Percentiles rank a stretch among this genome's conserved stretches.
Conservation (phyloP, 1,284 basidiomycete genomes). For the Pseudozyma hubeiensis region DNA sequence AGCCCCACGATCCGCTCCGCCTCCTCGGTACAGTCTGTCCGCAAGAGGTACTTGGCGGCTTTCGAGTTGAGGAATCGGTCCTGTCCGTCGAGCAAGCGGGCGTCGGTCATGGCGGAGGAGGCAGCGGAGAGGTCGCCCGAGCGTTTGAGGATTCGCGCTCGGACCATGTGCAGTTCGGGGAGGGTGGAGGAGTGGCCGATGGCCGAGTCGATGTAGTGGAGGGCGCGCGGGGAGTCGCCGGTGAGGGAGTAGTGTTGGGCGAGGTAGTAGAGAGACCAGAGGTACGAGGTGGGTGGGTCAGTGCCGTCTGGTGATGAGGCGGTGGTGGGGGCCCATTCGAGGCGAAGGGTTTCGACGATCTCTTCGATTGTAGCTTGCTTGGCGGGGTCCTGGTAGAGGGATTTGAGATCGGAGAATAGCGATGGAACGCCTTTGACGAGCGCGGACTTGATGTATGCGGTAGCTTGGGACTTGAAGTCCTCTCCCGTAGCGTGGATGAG, state of each 20-base stretch:
- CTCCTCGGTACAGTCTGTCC: slow-evolving; percentile 77
- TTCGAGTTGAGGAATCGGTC: slow-evolving; percentile 97
- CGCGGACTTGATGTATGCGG: slow-evolving; percentile 78
- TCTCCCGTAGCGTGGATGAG: slow-evolving; percentile 52
- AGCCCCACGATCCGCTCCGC: slow-evolving; percentile 55
- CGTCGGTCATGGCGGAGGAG: slow-evolving; percentile 82
- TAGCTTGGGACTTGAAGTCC: slow-evolving; percentile 79
- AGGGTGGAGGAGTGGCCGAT: slow-evolving; percentile 90
- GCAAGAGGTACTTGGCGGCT: slow-evolving; percentile 87
- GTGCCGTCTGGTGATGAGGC: slow-evolving; percentile 34
- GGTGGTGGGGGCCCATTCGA: slow-evolving; percentile 48
- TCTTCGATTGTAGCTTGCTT: slow-evolving; percentile 80
- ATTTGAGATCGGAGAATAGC: slow-evolving; percentile 91
- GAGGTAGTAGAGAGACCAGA: slow-evolving; percentile 96
- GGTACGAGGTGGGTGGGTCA: slow-evolving; percentile 83
- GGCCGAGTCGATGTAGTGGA: slow-evolving; percentile 77
- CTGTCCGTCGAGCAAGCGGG: slow-evolving; percentile 88
- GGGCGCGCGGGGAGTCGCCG: slow-evolving; percentile 72
- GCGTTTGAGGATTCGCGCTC: slow-evolving; percentile 87
- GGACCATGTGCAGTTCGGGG: slow-evolving; percentile 88
- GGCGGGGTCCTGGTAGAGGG: slow-evolving; percentile 77
- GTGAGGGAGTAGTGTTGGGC: slow-evolving; percentile 84
- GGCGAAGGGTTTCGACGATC: slow-evolving; percentile 71
- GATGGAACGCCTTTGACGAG: slow-evolving; percentile 91
- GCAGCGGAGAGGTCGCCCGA: slow-evolving; percentile 84